Evolutionary conservation across 257 asterid genomes (phyloP).

Genomic region (Ajuga chamaepitys): DNA sequence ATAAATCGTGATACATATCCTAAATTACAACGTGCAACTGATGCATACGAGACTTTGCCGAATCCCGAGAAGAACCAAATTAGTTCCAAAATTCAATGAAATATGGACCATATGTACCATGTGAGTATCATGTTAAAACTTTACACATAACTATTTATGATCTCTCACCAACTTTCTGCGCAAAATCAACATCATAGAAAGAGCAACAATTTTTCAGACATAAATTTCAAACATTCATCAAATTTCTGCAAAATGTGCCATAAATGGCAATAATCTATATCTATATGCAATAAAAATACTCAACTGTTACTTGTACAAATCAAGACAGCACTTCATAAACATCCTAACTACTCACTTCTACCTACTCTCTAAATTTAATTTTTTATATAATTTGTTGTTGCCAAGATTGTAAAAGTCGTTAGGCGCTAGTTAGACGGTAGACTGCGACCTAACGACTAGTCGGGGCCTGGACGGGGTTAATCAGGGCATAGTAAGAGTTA

Average conservation of each 20-base stretch:
- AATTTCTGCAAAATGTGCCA: slow-evolving; percentile 13
- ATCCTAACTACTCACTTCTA: background rate
- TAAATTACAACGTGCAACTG: too few relatives aligned
- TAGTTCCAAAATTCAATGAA: background rate
- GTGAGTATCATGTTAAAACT: background rate
- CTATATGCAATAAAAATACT: slow-evolving; percentile 4
- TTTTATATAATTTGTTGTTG: too few relatives aligned
- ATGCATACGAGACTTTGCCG: too few relatives aligned
- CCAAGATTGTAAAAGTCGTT: too few relatives aligned
- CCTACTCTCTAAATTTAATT: too few relatives aligned
- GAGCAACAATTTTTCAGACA: background rate
- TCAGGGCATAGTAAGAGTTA: too few relatives aligned
- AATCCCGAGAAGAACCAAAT: background rate
- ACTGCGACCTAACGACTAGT: too few relatives aligned
- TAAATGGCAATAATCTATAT: slow-evolving; percentile 14
- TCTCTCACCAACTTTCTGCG: slow-evolving; percentile 19
- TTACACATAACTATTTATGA: slow-evolving; percentile 10
- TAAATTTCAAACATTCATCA: slow-evolving; percentile 13
- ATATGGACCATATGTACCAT: slow-evolving; percentile 7
- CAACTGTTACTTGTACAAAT: slow-evolving; percentile 8
- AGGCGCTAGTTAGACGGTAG: too few relatives aligned
- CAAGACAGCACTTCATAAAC: background rate
- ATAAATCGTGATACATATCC: too few relatives aligned
- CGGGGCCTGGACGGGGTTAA: too few relatives aligned
- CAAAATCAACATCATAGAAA: background rate